These are phyloP conservation scores for Neltuma alba DNA, from an alignment of 306 rosid species.

Conservation along the genomic window DNA sequence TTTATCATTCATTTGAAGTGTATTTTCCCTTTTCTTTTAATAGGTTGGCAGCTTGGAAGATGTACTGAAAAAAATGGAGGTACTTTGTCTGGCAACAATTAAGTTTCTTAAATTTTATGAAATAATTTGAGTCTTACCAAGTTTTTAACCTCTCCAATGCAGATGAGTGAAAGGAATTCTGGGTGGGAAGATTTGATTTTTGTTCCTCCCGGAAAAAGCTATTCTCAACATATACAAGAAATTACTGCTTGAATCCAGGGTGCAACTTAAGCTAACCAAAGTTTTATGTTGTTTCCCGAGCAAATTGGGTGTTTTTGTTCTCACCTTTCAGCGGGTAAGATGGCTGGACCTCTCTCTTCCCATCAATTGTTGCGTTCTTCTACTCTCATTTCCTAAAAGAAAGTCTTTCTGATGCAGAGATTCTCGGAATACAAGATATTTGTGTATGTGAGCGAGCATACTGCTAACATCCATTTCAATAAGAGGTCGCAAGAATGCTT, in stretches of 20 bases:
- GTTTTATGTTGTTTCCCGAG: constrained; percentile 39
- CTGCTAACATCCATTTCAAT: constrained; percentile 35
- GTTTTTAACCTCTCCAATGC: constrained; percentile 39
- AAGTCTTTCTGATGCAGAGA: constrained; percentile 45
- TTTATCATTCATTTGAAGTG: constrained; percentile 23
- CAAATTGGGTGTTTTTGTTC: constrained; percentile 39
- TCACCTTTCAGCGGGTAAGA: constrained; percentile 50
- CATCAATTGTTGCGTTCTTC: constrained; percentile 28
- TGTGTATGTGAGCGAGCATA: constrained; percentile 27
- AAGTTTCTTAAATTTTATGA: constrained; percentile 18
- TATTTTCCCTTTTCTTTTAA: constrained; percentile 2
- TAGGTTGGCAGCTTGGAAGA: constrained; percentile 97
- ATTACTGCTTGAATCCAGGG: constrained; percentile 55
- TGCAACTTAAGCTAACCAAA: constrained; percentile 48
- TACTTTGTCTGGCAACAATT: constrained; percentile 39
- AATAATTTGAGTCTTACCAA: constrained; percentile 30
- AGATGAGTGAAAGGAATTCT: constrained; percentile 72
- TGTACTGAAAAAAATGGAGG: constrained; percentile 97
- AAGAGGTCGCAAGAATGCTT: constrained; percentile 36
- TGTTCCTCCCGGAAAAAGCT: constrained; percentile 93
- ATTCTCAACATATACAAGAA: constrained; percentile 81
- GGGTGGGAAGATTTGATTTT: constrained; percentile 99
- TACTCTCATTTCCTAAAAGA: constrained; percentile 22
- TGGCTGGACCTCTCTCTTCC: constrained; percentile 31
- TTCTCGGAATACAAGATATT: constrained; percentile 31